Evolutionary conservation across 768 basidiomycete species (phyloP), one percentile per base, ranked within the genome.

Genomic region (Leucosporidium yakuticum): DNA sequence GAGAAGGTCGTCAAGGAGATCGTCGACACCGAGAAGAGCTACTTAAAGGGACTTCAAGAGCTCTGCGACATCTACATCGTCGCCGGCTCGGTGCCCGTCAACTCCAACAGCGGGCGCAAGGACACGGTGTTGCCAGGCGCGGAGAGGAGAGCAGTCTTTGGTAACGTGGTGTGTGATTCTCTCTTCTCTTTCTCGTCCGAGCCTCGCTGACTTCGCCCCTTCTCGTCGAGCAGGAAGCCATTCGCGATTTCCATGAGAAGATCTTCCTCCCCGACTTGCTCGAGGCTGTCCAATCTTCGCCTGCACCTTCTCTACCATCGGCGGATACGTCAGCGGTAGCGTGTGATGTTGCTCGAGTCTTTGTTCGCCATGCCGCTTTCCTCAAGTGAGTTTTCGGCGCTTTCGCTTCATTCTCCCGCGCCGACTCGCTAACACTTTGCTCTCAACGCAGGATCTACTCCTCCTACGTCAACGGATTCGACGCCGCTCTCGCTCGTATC

Each of bases 381-480:
- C 91, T 99, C 90, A 90, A 83, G 69, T 73, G 34, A 23, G 65
- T 60, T n/a, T n/a, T n/a, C 15, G 1, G 9, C 5, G 29, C 39
- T n/a, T 39, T 11, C 61, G 1, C 4, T 20, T 11, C 48, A 2
- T 23, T 19, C 17, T 53, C 12, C 55, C 4, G 20, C 14, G 4
- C 0, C 29, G 3, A 2, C 54, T 47, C 50, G 25, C 50, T 25
- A 5, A 70, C 51, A 3, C 19, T 20, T 23, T 11, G 3, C 27
- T 25, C 19, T 8, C 29, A 23, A 20, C 27, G 39, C 65, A 68
- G 73, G 81, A 97, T 98, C 89, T 99, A 99, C 78, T 93, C 92
- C 39, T 89, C 88, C 54, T 99, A 97, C 78, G 95, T 95, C 83
- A 97, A 98, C 79, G 94, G 95, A 78, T 98, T 97, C 78, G 94